Conservation (phyloP, 345 rosid species). For the Firmiana major region DNA sequence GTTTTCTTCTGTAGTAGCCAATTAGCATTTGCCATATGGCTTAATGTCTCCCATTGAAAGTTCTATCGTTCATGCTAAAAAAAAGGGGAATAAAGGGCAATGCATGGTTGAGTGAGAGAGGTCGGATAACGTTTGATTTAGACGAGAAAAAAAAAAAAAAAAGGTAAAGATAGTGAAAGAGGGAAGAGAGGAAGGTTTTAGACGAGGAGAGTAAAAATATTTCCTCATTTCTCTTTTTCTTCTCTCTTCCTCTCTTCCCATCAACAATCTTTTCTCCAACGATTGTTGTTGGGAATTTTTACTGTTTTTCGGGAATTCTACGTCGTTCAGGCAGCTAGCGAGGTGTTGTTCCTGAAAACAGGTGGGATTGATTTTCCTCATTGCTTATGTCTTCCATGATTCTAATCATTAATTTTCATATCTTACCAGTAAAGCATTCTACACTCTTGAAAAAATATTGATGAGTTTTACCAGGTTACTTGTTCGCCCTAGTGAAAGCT, state of each 20-base stretch:
- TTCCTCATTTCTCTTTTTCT: background rate
- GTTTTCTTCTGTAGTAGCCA: background rate
- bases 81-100: background rate
- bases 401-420: background rate
- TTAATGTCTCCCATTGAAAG: background rate
- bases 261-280: background rate
- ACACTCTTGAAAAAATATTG: background rate
- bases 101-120: background rate
- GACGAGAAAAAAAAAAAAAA: background rate
- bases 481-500: background rate
- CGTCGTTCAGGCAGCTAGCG: background rate
- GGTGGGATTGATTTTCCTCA: no score
- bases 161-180: background rate
- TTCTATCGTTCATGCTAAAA: background rate
- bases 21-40: constrained; percentile 1
- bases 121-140: background rate
- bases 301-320: background rate
- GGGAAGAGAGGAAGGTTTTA: background rate
- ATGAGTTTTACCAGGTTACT: background rate
- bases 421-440: background rate
- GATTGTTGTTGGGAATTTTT: background rate
- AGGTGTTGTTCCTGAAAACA: background rate
- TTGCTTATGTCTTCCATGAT: background rate
- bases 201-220: background rate
- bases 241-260: background rate